Conservation (phyloP, 257 asterid species). For the Echites panduratus region DNA sequence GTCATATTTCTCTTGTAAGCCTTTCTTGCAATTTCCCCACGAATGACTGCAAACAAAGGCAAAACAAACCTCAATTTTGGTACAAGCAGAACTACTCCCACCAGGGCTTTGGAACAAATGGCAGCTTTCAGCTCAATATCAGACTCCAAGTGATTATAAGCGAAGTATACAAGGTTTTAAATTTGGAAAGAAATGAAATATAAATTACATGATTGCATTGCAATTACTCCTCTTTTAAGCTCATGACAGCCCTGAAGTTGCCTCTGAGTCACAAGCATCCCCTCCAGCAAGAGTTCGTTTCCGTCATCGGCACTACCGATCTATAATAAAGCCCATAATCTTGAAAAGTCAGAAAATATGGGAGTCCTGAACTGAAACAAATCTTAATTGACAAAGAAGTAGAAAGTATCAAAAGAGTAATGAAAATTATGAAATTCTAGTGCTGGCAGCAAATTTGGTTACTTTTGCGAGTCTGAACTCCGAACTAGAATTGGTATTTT, state of each 20-base stretch:
- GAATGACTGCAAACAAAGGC: constrained; percentile 41
- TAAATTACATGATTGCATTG: constrained; percentile 61
- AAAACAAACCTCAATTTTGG: neutral
- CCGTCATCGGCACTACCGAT: constrained; percentile 5
- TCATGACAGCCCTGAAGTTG: constrained; percentile 40
- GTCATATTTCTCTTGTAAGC: constrained; percentile 20
- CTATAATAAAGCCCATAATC: neutral
- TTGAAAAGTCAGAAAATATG: neutral
- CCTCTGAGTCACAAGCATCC: constrained; percentile 35
- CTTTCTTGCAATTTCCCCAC: constrained; percentile 57
- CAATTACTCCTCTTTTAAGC: constrained; percentile 36
- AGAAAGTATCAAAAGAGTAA: neutral
- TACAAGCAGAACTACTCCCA: neutral
- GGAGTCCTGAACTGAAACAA: neutral
- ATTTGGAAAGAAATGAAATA: constrained; percentile 1
- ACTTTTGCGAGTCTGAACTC: neutral
- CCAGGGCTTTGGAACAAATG: neutral
- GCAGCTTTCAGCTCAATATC: too few relatives aligned
- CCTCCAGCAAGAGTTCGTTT: constrained; percentile 21
- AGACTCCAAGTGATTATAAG: too few relatives aligned
- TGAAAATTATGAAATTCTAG: too few relatives aligned
- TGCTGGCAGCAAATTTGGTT: neutral
- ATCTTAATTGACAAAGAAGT: neutral
- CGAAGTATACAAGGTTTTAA: too few relatives aligned
- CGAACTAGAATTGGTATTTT: neutral